phyloP scores from a whole-genome alignment of 306 rosid genomes.

The Inga laurina region DNA sequence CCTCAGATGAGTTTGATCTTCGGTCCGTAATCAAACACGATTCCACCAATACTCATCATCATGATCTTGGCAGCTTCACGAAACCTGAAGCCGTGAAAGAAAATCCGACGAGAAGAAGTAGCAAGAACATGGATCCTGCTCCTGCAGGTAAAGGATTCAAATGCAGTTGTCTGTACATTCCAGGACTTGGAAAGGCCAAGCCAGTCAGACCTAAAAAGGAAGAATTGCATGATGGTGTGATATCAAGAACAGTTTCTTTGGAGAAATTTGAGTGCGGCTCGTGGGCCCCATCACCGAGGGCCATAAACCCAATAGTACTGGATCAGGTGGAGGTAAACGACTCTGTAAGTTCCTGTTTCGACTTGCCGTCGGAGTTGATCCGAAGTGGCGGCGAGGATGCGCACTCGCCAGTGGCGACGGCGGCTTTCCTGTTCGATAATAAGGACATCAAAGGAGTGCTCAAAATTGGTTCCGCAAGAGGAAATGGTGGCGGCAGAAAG shows the following conservation, averaged over 20 bases:
- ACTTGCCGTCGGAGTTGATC: conserved; percentile 77
- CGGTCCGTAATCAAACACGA: conserved; percentile 47
- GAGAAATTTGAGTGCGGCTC: conserved; percentile 95
- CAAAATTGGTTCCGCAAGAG: conserved; percentile 52
- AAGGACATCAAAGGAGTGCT: conserved; percentile 61
- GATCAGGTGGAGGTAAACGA: conserved; percentile 46
- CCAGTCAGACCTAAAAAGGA: conserved; percentile 46
- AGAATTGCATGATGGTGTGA: conserved; percentile 33
- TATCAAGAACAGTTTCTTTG: conserved; percentile 73
- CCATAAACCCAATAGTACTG: conserved; percentile 39
- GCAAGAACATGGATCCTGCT: conserved; percentile 25
- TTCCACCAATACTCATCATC: conserved; percentile 8
- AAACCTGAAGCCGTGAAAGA: conserved; percentile 39
- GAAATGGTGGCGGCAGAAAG: conserved; percentile 29
- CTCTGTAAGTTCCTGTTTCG: conserved; percentile 57
- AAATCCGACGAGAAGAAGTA: conserved; percentile 23
- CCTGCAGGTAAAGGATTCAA: conserved; percentile 40
- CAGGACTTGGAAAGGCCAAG: conserved; percentile 67
- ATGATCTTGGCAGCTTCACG: conserved; percentile 31
- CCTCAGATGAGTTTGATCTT: conserved; percentile 60
- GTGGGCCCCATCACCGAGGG: conserved; percentile 72
- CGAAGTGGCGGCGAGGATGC: conserved; percentile 44
- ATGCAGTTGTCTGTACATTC: conserved; percentile 78
- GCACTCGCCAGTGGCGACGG: conserved; percentile 43
- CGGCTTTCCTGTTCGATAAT: conserved; percentile 50